Evolutionary conservation across 345 rosid species (phyloP), one percentile per base, ranked within the genome.

Genomic region (Aquilaria sinensis): DNA sequence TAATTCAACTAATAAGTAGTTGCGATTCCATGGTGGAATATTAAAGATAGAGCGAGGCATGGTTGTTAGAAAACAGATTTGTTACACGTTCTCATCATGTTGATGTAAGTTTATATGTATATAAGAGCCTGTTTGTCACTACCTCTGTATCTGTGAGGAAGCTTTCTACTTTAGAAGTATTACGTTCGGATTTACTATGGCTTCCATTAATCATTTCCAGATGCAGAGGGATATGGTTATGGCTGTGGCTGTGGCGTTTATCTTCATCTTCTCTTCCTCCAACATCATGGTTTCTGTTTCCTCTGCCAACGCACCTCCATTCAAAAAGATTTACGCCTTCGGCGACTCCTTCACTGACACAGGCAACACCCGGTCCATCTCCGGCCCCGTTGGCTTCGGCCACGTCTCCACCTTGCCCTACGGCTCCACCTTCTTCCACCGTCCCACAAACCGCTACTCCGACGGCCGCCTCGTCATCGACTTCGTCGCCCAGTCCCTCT

Each of bases 281-380:
- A 53, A 51, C 66, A 47, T 33, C 47, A 31, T 41, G 43, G 61
- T 59, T 56, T 68, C 58, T 50, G 49, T 65, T 32, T 47, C 79
- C 31, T 55, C 62, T 15, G 30, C 67, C 9, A 47, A 66, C 31
- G 52, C 60, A 34, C 81, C 58, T 31, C 86, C 89, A 14, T 90
- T 93, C 77, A 76, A 70, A 46, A 93, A 74, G 70, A 83, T 93
- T 66, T 90, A 78, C 31, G 98, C 97, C 71, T 93, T 93, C 50
- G 96, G 97, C 0, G 98, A 93, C 65, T 94, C 99, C 0, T 88
- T 81, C 80, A 88, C 97, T 6, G 99, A 94, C 83, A 94, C 99
- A 0, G 98, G 98, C 53, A 93, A 93, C 90, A 83, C 97, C 45
- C 69, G 51, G 64, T 69, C 93, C 30, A 73, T 49, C 1, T 41